Evolutionary conservation across 2,329 filamentous ascomycete species (phyloP), one percentile per base, ranked within the genome.

Genomic region (Penicillium sumatraense): DNA sequence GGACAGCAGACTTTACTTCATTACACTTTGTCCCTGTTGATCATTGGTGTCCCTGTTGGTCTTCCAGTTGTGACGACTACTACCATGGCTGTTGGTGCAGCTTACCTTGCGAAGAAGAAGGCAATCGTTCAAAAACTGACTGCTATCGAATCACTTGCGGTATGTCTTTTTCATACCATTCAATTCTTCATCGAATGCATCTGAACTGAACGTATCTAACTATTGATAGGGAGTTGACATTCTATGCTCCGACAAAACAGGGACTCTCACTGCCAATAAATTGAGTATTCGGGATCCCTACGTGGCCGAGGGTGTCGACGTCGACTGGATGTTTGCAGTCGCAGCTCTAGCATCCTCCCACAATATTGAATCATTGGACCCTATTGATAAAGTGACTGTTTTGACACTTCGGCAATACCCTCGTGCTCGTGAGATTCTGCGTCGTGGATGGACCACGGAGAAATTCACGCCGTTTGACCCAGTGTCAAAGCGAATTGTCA

Each of bases 311-410:
- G 89, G 89, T 52, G 84, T 90, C 65, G 88, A 91, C 71, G 83
- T 90, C 70, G 88, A 91, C 78, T 91, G 88, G 88, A 90, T 91
- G 87, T 91, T 91, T 85, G 88, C 89, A 51, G 88, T 89, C 59
- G 89, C 89, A 55, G 88, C 87, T 54, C 81, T 91, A 20, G 89
- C 89, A 48, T 90, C 88, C 36, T 91, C 88, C 29, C 89, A 91
- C 78, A 91, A 91, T 74, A 83, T 89, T 74, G 88, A 89, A 76
- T 88, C 87, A 35, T 82, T 91, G 53, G 89, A 91, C 71, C 88
- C 89, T 26, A 91, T 91, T 67, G 89, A 91, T 76, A 91, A 91
- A 76, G 86, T 91, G 64, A 91, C 87, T 53, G 87, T 91, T 59
- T 79, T 91, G 45, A 88, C 87, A 31, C 83, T 91, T 60, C 86